Base-by-base conservation (phyloP, 2,329 filamentous ascomycete genomes). In the Ophiocordyceps camponoti-floridani region DNA sequence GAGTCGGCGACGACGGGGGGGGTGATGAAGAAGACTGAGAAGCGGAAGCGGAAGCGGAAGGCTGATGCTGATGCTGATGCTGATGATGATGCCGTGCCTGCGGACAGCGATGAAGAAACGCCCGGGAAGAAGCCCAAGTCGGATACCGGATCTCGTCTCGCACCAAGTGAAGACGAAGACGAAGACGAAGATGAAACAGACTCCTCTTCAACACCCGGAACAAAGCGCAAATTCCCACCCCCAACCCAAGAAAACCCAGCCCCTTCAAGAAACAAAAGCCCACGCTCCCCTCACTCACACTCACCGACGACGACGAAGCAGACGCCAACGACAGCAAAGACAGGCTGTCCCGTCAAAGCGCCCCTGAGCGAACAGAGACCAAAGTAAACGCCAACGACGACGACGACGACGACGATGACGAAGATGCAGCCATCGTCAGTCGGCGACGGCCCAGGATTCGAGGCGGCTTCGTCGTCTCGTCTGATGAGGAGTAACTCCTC, bases 401-500 rank as follows among this genome's bases (percentile, higher is more conserved):
- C 53, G 49, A 56, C 10, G 56, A 49, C 4, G 57, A 59, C 40
- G 50, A 52, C 16, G 54, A 56, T 11, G 56, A 49, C 4, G 57
- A 59, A 38, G 50, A 52, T 18, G 54, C 56, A 23, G 3, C 23
- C 23, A 23, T 23, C 23, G 23, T 23, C 23, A 23, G 23, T 23
- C 23, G 23, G 23, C 23, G 23, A 23, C 35, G 70, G 46, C 60
- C 62, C 1, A 62, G 70, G 48, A 61, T 67, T 4, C 65, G 66
- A 44, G 67, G 68, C 16, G 74, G 74, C 0, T 78, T 79, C 48
- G 57, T 78, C 41, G 53, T 75, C 33, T 26, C 19, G 73, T 78
- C 52, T 77, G 73, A 41, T 48, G 75, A 75, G 54, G 75, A 79
- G 42, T 41, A 26, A n/a, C n/a, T 7, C 8, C 37, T 16, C 4